phyloP scores from a whole-genome alignment of 805 yeast genomes.

The Ogataea ramenticola region DNA sequence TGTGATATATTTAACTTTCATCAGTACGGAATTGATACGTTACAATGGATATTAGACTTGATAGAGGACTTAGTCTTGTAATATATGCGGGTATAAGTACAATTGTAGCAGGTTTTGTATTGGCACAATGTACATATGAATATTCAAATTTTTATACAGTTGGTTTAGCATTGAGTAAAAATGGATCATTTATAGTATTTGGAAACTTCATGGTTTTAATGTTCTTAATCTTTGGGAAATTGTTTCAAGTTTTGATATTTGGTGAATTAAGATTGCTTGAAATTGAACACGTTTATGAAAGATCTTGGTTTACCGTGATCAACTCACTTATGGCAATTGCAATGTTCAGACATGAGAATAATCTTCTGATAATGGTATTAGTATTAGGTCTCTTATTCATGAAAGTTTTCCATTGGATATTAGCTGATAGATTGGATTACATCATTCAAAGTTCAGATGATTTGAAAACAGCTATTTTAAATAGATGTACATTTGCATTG shows the following conservation, averaged over 20 bases:
- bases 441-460: slow-evolving; percentile 35
- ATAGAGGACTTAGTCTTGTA: slow-evolving; percentile 9
- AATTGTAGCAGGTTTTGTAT: slow-evolving; percentile 26
- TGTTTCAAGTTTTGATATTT: slow-evolving; percentile 49
- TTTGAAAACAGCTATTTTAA: slow-evolving; percentile 20
- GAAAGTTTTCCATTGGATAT: slow-evolving; percentile 73
- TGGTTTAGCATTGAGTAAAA: slow-evolving; percentile 43
- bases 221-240: slow-evolving; percentile 33
- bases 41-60: not conserved
- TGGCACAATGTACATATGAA: slow-evolving; percentile 29
- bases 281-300: slow-evolving; percentile 63
- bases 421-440: slow-evolving; percentile 41
- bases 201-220: slow-evolving; percentile 36
- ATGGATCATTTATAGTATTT: slow-evolving; percentile 34
- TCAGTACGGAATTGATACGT: too few relatives aligned
- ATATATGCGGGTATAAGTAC: slow-evolving; percentile 25
- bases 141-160: slow-evolving; percentile 45
- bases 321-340: slow-evolving; percentile 53
- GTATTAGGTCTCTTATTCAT: slow-evolving; percentile 36
- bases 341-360: slow-evolving; percentile 42
- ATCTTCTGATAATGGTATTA: slow-evolving; percentile 32
- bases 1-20: too few relatives aligned
- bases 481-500: slow-evolving; percentile 38
- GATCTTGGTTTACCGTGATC: slow-evolving; percentile 57
- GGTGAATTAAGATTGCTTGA: slow-evolving; percentile 74